phyloP scores from a whole-genome alignment of 768 basidiomycete species.

The Macrolepiota dolichaula region DNA sequence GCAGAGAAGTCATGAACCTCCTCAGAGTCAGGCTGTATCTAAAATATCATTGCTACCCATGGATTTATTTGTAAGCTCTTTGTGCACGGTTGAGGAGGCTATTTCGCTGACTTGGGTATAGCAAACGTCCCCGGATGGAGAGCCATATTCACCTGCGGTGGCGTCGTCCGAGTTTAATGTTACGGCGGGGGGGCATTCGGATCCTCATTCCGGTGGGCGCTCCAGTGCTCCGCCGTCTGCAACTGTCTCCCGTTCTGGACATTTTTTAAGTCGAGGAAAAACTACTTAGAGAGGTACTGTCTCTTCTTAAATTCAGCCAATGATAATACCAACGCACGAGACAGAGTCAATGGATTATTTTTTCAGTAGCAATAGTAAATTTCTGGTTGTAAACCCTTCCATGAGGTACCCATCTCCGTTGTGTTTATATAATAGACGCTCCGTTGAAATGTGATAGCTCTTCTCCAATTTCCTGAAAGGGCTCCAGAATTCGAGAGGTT shows the following conservation, averaged over 20 bases:
- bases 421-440: no score
- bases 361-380: background rate
- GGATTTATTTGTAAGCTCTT: background rate
- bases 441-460: no score
- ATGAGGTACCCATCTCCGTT: no score
- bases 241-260: background rate
- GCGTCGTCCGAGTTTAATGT: slow-evolving; percentile 10
- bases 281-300: background rate
- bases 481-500: no score
- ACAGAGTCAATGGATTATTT: background rate
- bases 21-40: background rate
- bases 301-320: background rate
- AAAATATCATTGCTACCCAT: background rate
- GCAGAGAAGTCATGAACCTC: background rate
- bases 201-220: background rate
- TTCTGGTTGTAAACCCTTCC: no score
- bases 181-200: background rate
- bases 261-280: background rate
- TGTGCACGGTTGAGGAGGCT: background rate
- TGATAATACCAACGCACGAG: no score
- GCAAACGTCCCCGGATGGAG: background rate
- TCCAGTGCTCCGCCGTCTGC: background rate
- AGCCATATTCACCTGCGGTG: slow-evolving; percentile 10
- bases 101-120: background rate
- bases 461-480: no score